Conservation (phyloP, 1,139 yeast species). For the Debaryomycetaceae sp. region DNA sequence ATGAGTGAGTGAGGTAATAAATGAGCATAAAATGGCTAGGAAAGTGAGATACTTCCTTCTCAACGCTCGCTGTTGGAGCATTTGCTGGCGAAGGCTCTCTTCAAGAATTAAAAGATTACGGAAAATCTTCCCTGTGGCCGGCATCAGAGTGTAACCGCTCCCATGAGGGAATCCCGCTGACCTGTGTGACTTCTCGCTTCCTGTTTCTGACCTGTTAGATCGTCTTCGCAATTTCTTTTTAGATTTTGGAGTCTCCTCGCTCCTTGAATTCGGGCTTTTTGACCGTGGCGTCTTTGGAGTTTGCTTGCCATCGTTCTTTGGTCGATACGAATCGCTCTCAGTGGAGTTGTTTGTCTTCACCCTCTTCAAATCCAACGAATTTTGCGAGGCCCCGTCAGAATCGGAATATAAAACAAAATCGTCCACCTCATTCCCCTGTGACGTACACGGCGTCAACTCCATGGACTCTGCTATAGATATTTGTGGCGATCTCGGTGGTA, state of each 20-base stretch:
- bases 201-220: constrained; percentile 26
- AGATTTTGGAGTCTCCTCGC: constrained; percentile 19
- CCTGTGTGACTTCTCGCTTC: constrained; percentile 22
- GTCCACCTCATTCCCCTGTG: constrained; percentile 18
- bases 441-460: constrained; percentile 22
- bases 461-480: constrained; percentile 16
- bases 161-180: constrained; percentile 17
- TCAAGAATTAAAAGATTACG: constrained; percentile 80
- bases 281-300: constrained; percentile 3
- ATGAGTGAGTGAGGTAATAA: constrained; percentile 41
- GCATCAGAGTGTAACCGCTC: constrained; percentile 41
- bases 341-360: constrained; percentile 5
- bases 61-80: constrained; percentile 63
- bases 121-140: constrained; percentile 70
- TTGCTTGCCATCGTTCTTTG: constrained; percentile 7
- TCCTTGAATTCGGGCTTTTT: constrained; percentile 4
- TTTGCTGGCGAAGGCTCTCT: constrained; percentile 79
- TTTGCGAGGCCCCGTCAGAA: constrained; percentile 37
- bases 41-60: constrained; percentile 75
- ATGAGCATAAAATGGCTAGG: constrained; percentile 48
- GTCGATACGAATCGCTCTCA: constrained; percentile 1
- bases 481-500: constrained; percentile 23
- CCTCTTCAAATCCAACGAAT: constrained; percentile 22
- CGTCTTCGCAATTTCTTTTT: constrained; percentile 28
- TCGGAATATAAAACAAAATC: constrained; percentile 38